A percentile compares a stretch with the other conserved stretches of the same genome.
phyloP scores from a whole-genome alignment of 129 eudicot genomes.

The Chrysanthemum lavandulifolium region DNA sequence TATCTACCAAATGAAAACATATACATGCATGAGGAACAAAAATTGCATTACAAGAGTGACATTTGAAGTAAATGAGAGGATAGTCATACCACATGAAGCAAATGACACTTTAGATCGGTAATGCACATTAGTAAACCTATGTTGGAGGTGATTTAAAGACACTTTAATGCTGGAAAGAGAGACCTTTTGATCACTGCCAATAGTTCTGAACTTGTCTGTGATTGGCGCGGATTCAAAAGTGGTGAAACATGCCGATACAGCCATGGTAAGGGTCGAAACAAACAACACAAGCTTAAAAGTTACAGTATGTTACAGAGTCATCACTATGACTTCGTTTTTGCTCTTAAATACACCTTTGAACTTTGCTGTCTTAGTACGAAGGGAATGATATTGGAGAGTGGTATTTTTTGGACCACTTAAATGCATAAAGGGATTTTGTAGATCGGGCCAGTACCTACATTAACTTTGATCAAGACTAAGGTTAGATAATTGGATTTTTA shows the following conservation, averaged over 20 bases:
- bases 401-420: no score
- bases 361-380: no score
- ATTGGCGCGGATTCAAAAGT: conserved; percentile 33
- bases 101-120: conserved; percentile 32
- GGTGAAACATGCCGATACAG: conserved; percentile 38
- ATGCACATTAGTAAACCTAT: conserved; percentile 15
- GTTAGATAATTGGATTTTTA: no score
- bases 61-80: not conserved
- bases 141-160: conserved; percentile 18
- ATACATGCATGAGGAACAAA: not conserved
- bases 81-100: conserved; percentile 37
- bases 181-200: conserved; percentile 20
- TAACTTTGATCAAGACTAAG: no score
- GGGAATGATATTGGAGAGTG: no score
- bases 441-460: no score
- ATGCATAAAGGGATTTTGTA: no score
- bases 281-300: not conserved
- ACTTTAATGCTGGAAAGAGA: conserved; percentile 16
- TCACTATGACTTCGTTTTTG: not conserved
- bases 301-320: not conserved
- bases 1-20: no score
- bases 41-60: not conserved
- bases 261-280: conserved; percentile 17
- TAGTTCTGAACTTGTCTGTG: not conserved
- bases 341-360: not conserved